These are phyloP conservation scores for Talaromyces sp. DNA, from an alignment of 2,329 filamentous ascomycete genomes.

Conservation along the genomic window DNA sequence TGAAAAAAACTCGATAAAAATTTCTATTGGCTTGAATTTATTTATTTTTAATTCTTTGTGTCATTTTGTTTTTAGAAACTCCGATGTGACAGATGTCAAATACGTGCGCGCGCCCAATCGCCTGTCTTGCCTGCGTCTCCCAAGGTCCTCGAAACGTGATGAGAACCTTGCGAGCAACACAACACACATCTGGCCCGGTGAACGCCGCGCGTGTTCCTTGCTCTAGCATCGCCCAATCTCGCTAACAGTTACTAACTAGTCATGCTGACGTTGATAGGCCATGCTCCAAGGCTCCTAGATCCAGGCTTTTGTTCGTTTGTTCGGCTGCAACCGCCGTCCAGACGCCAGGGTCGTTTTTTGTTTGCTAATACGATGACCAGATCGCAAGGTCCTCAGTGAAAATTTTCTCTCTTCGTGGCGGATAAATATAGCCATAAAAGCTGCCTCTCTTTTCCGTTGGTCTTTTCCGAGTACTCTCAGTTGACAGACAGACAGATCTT, in stretches of 20 bases:
- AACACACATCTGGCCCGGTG: not conserved
- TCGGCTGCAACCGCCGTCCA: not conserved
- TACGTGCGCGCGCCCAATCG: not conserved
- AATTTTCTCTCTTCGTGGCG: not conserved
- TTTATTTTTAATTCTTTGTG: not conserved
- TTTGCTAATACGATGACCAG: not conserved
- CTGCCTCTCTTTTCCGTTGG: not conserved
- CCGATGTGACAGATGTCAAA: not conserved
- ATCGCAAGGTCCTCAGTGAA: not conserved
- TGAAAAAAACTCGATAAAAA: not conserved
- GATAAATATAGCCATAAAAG: not conserved
- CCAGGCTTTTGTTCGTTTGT: not conserved
- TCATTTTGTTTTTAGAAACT: not conserved
- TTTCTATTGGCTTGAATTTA: not conserved
- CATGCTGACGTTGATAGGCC: not conserved
- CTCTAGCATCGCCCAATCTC: not conserved
- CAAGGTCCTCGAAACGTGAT: not conserved
- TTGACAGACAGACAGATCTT: not conserved
- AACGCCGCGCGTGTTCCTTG: not conserved
- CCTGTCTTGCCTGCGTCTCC: not conserved
- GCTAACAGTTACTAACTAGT: not conserved
- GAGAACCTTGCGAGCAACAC: constrained; percentile 8
- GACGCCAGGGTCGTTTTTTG: not conserved
- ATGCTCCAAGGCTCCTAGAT: not conserved
- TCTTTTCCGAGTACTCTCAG: not conserved